Conservation (phyloP, 768 basidiomycete species). For the Sarcomyxa edulis region DNA sequence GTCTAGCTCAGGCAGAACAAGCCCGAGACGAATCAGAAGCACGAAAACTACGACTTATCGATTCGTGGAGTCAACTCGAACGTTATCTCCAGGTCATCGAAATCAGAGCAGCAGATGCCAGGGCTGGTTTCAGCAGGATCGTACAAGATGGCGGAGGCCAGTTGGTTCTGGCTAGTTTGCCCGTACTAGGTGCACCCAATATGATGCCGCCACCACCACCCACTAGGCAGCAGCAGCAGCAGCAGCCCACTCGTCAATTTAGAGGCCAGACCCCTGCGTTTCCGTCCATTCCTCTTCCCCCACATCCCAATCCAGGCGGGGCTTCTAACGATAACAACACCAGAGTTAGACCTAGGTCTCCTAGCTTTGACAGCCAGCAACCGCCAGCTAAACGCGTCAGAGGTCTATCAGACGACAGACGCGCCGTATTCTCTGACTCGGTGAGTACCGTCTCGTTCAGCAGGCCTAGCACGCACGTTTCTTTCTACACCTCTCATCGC, state of each 20-base stretch:
- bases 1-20: slow-evolving; percentile 42
- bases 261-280: slow-evolving; percentile 1
- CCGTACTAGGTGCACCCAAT: slow-evolving; percentile 19
- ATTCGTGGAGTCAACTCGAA: slow-evolving; percentile 47
- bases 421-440: slow-evolving; percentile 23
- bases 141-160: slow-evolving; percentile 39
- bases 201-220: slow-evolving; percentile 4
- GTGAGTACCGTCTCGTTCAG: slow-evolving; percentile 16
- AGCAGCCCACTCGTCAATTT: slow-evolving; percentile 8
- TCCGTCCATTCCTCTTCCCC: slow-evolving; percentile 29
- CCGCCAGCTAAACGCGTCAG: slow-evolving; percentile 48
- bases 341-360: slow-evolving; percentile 37
- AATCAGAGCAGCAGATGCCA: slow-evolving; percentile 41
- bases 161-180: slow-evolving; percentile 31
- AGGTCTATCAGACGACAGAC: slow-evolving; percentile 26
- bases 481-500: too few species aligned
- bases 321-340: slow-evolving; percentile 14
- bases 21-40: slow-evolving; percentile 53
- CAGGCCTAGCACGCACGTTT: slow-evolving; percentile 4
- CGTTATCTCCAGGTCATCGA: slow-evolving; percentile 42
- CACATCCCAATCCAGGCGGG: slow-evolving; percentile 31
- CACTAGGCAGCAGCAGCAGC: slow-evolving; percentile 4
- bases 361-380: slow-evolving; percentile 35
- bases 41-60: slow-evolving; percentile 34
- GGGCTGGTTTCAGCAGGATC: slow-evolving; percentile 39